Conservation (phyloP, 169 alveolate genomes). For the Condylostoma magnum region DNA sequence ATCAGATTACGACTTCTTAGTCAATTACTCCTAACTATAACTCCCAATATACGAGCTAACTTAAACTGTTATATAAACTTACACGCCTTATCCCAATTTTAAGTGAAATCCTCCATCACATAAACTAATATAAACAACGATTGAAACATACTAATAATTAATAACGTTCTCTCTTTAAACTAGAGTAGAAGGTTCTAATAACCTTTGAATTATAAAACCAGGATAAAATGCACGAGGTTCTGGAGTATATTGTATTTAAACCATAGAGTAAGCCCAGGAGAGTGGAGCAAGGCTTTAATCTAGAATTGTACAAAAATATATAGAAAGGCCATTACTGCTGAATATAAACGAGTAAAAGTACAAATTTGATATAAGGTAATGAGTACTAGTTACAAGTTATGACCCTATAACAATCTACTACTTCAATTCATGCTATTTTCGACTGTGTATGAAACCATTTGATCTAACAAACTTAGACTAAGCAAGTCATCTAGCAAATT, state of each 20-base stretch:
- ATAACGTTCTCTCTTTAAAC: conserved; percentile 11
- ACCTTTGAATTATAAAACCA: conserved; percentile 78
- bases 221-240: conserved; percentile 71
- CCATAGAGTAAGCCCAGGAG: conserved; percentile 45
- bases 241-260: conserved; percentile 61
- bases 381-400: conserved; percentile 70
- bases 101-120: no score
- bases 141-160: background rate
- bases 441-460: conserved; percentile 57
- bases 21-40: no score
- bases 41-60: no score
- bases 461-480: conserved; percentile 41
- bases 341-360: background rate
- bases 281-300: conserved; percentile 49
- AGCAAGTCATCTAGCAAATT: conserved; percentile 65
- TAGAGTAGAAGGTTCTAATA: conserved; percentile 52
- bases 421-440: conserved; percentile 51
- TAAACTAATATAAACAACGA: background rate
- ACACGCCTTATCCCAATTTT: no score
- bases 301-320: conserved; percentile 64
- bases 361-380: conserved; percentile 72
- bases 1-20: no score
- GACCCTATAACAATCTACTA: conserved; percentile 66
- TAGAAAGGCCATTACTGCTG: conserved; percentile 61
- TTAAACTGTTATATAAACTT: no score